Percentiles rank a stretch among this genome's conserved stretches.
These are phyloP conservation scores for Friedmanniomyces endolithicus DNA, from an alignment of 495 filamentous ascomycete species.

Conservation along the genomic window DNA sequence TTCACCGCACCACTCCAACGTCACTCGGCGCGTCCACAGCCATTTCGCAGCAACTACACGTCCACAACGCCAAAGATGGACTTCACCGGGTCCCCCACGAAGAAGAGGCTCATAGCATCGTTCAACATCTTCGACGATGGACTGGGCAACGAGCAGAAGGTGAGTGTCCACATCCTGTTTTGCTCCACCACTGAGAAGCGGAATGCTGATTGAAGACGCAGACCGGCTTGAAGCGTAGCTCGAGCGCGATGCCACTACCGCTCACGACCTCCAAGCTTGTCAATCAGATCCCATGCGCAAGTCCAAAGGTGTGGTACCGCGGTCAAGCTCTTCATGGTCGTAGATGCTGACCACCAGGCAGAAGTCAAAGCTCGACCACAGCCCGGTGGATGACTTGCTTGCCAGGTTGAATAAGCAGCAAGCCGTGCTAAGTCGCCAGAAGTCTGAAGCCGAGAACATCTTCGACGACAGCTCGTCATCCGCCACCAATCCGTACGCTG, in stretches of 20 bases:
- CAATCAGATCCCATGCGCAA: slow-evolving; percentile 22
- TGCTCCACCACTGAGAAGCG: background rate
- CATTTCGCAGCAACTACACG: background rate
- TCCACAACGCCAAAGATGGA: background rate
- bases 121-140: slow-evolving; percentile 19
- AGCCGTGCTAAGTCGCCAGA: slow-evolving; percentile 40
- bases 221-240: slow-evolving; percentile 6
- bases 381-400: slow-evolving; percentile 46
- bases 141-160: background rate
- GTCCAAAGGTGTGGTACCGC: slow-evolving; percentile 11
- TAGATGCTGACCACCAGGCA: background rate
- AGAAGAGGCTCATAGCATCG: slow-evolving; percentile 6
- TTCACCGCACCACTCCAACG: background rate
- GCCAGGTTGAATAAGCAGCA: slow-evolving; percentile 59
- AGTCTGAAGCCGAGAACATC: background rate
- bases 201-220: background rate
- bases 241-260: slow-evolving; percentile 11
- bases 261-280: slow-evolving; percentile 34
- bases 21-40: background rate
- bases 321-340: slow-evolving; percentile 10
- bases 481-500: slow-evolving; percentile 40
- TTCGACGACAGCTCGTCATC: slow-evolving; percentile 27
- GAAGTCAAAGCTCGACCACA: slow-evolving; percentile 30
- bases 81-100: slow-evolving; percentile 8
- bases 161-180: background rate